Conservation (phyloP, 1,139 yeast genomes). For the Debaryomyces psychrophilus region DNA sequence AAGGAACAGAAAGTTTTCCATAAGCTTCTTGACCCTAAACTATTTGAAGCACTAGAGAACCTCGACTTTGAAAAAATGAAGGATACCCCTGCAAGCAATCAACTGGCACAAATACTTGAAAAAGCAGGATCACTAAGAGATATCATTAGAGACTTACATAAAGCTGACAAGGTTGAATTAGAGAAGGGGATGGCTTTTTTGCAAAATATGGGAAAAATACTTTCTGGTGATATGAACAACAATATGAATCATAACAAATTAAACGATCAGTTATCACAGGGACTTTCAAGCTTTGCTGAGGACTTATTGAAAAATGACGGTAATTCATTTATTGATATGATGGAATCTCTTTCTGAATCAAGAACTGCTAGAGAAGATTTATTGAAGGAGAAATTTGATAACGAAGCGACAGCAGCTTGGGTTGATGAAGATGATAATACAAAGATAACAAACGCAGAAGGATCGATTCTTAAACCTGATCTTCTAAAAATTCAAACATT, state of each 20-base stretch:
- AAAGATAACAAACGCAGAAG: background rate
- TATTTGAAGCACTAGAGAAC: constrained; percentile 33
- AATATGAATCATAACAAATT: constrained; percentile 10
- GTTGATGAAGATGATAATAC: constrained; percentile 27
- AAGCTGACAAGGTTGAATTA: constrained; percentile 31
- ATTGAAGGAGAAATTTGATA: constrained; percentile 23
- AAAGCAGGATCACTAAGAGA: constrained; percentile 35
- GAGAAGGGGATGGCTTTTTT: constrained; percentile 34
- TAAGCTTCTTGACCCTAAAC: constrained; percentile 34
- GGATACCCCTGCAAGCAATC: constrained; percentile 23
- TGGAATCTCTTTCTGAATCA: constrained; percentile 72
- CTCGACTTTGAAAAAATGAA: constrained; percentile 28
- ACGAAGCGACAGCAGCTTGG: constrained; percentile 20
- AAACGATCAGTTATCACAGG: constrained; percentile 32
- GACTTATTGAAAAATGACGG: constrained; percentile 79
- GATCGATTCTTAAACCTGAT: constrained; percentile 1
- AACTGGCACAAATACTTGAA: constrained; percentile 27
- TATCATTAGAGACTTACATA: constrained; percentile 31
- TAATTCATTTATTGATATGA: constrained; percentile 69
- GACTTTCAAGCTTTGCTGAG: constrained; percentile 69
- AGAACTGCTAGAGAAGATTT: constrained; percentile 52
- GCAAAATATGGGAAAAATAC: constrained; percentile 30
- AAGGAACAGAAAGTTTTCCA: constrained; percentile 22
- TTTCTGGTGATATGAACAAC: constrained; percentile 19
- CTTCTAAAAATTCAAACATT: constrained; percentile 1